These are phyloP conservation scores for Ustilago curta DNA, from an alignment of 1,284 basidiomycete genomes.

Conservation along the genomic window DNA sequence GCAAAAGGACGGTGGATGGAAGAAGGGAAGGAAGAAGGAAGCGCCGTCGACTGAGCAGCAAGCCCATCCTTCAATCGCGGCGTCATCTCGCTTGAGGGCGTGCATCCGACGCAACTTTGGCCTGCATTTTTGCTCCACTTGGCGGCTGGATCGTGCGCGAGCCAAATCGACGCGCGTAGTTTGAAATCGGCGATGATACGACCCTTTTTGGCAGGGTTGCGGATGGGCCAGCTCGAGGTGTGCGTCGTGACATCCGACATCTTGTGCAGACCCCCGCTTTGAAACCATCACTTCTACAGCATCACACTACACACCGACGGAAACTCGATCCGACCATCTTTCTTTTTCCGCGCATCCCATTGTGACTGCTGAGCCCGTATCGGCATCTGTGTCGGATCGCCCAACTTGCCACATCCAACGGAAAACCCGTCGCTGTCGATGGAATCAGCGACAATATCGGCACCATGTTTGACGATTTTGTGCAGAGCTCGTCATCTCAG, in stretches of 20 bases:
- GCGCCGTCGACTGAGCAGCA: background rate
- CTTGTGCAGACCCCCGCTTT: background rate
- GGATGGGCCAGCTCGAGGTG: conserved; percentile 25
- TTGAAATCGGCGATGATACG: conserved; percentile 21
- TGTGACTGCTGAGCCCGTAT: too few species aligned
- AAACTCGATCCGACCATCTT: background rate
- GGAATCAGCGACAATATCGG: background rate
- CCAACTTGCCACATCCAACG: background rate
- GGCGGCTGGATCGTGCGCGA: background rate
- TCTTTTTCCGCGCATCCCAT: background rate
- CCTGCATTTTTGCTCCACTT: background rate
- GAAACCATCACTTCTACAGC: background rate
- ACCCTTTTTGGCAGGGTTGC: background rate
- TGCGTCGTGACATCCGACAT: conserved; percentile 2
- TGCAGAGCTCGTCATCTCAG: conserved; percentile 48
- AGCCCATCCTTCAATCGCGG: background rate
- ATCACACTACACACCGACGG: conserved; percentile 5
- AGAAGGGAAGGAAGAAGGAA: background rate
- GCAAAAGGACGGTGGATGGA: background rate
- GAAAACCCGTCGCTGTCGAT: background rate
- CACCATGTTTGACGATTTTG: conserved; percentile 54
- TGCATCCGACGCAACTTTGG: background rate
- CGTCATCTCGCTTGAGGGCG: conserved; percentile 21
- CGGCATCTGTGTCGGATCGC: background rate
- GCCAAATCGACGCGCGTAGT: background rate